Evolutionary conservation across 2,329 filamentous ascomycete species (phyloP).

Genomic region (Cercospora zeina): DNA sequence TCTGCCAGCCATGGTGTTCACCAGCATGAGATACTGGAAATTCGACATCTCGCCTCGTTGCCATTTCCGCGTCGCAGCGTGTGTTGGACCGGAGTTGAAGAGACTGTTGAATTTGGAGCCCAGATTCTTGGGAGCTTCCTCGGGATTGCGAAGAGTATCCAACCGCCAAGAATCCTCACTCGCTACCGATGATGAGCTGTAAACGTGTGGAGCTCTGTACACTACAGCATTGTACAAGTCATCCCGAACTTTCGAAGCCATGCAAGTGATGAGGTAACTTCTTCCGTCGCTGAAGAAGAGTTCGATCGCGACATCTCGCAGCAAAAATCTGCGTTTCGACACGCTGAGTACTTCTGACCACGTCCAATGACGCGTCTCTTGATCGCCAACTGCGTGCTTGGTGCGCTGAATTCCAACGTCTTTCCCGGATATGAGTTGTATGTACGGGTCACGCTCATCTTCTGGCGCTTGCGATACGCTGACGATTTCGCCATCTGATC

Average conservation of each 20-base stretch:
- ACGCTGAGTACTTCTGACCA: slow-evolving; percentile 95
- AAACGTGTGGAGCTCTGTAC: slow-evolving; percentile 75
- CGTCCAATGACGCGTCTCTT: slow-evolving; percentile 85
- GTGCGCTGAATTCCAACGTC: slow-evolving; percentile 61
- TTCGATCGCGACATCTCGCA: slow-evolving; percentile 94
- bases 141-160: slow-evolving; percentile 72
- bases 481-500: slow-evolving; percentile 92
- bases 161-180: slow-evolving; percentile 90
- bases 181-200: slow-evolving; percentile 58
- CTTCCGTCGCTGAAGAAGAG: slow-evolving; percentile 96
- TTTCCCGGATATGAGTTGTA: slow-evolving; percentile 86
- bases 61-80: slow-evolving; percentile 86
- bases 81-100: slow-evolving; percentile 79
- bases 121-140: slow-evolving; percentile 65
- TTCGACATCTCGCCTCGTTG: slow-evolving; percentile 94
- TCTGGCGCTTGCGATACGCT: slow-evolving; percentile 90
- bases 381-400: slow-evolving; percentile 56
- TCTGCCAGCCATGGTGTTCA: slow-evolving; percentile 94
- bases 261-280: slow-evolving; percentile 87
- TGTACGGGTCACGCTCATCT: slow-evolving; percentile 92
- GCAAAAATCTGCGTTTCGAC: slow-evolving; percentile 91
- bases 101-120: slow-evolving; percentile 89
- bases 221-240: slow-evolving; percentile 76
- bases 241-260: slow-evolving; percentile 71
- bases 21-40: slow-evolving; percentile 97